Conservation (phyloP, 2,329 filamentous ascomycete genomes). For the Apiospora kogelbergensis region DNA sequence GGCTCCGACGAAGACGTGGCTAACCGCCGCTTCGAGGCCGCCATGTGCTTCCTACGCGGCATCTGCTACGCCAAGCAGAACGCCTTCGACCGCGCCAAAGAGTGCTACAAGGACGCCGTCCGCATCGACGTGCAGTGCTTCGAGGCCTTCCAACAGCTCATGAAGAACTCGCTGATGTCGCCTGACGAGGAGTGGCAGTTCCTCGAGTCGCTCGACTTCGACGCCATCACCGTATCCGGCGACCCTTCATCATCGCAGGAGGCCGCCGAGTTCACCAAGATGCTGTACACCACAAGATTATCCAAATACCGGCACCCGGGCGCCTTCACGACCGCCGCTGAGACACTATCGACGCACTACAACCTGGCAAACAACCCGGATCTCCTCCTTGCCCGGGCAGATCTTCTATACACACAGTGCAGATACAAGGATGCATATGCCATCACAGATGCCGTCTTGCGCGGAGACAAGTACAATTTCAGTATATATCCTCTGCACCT, state of each 20-base stretch:
- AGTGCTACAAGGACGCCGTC: slow-evolving; percentile 97
- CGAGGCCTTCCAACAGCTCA: slow-evolving; percentile 95
- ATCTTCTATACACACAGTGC: slow-evolving; percentile 92
- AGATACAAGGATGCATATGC: slow-evolving; percentile 84
- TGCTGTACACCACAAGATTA: slow-evolving; percentile 92
- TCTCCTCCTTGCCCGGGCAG: slow-evolving; percentile 84
- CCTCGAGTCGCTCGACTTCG: slow-evolving; percentile 85
- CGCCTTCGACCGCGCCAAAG: slow-evolving; percentile 93
- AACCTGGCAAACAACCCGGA: slow-evolving; percentile 84
- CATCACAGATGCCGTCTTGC: slow-evolving; percentile 80
- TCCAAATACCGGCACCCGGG: slow-evolving; percentile 92
- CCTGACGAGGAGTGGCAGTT: slow-evolving; percentile 90
- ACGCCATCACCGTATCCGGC: slow-evolving; percentile 68
- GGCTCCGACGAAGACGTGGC: slow-evolving; percentile 63
- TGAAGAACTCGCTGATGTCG: slow-evolving; percentile 91
- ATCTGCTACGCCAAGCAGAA: slow-evolving; percentile 97
- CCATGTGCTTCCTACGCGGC: slow-evolving; percentile 94
- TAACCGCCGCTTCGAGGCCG: slow-evolving; percentile 85
- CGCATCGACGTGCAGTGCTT: slow-evolving; percentile 97
- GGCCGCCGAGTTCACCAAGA: slow-evolving; percentile 89
- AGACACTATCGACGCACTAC: slow-evolving; percentile 92
- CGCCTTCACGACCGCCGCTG: slow-evolving; percentile 80
- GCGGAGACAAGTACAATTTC: slow-evolving; percentile 86
- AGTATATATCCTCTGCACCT: slow-evolving; percentile 86
- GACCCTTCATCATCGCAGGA: slow-evolving; percentile 74